phyloP scores from a whole-genome alignment of 805 yeast species.

The Saccharomycopsis malanga region DNA sequence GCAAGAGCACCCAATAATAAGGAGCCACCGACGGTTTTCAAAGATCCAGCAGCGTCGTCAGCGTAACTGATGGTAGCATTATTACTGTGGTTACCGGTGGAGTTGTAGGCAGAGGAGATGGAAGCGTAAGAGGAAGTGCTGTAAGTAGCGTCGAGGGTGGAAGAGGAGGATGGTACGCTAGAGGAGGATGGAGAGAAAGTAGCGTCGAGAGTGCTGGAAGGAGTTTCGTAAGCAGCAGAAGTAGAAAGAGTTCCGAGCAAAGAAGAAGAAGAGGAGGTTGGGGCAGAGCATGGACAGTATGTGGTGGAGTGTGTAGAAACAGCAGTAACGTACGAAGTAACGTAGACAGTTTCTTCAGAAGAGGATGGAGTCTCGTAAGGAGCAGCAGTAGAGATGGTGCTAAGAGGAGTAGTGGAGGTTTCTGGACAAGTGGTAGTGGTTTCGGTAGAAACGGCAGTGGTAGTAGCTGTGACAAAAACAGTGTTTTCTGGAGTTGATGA shows the following conservation, averaged over 20 bases:
- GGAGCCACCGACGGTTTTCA: constrained; percentile 12
- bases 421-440: constrained; percentile 16
- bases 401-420: neutral
- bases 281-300: constrained; percentile 13
- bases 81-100: constrained; percentile 1
- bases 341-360: constrained; percentile 20
- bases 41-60: constrained; percentile 8
- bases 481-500: constrained; percentile 12
- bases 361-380: neutral
- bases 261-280: neutral
- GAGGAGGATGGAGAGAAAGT: constrained; percentile 4
- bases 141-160: constrained; percentile 2
- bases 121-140: constrained; percentile 1
- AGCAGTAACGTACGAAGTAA: constrained; percentile 21
- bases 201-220: constrained; percentile 20
- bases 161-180: neutral
- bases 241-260: neutral
- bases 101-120: constrained; percentile 3
- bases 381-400: constrained; percentile 3
- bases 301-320: constrained; percentile 15
- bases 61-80: constrained; percentile 8
- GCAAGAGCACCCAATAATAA: constrained; percentile 20
- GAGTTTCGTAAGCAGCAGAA: constrained; percentile 12
- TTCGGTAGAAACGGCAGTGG: constrained; percentile 20
- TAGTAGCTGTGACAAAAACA: constrained; percentile 18